Evolutionary conservation across 1,284 basidiomycete genomes (phyloP), one percentile per base, ranked within the genome.

Genomic region (Erythrobasidium hasegawianum): DNA sequence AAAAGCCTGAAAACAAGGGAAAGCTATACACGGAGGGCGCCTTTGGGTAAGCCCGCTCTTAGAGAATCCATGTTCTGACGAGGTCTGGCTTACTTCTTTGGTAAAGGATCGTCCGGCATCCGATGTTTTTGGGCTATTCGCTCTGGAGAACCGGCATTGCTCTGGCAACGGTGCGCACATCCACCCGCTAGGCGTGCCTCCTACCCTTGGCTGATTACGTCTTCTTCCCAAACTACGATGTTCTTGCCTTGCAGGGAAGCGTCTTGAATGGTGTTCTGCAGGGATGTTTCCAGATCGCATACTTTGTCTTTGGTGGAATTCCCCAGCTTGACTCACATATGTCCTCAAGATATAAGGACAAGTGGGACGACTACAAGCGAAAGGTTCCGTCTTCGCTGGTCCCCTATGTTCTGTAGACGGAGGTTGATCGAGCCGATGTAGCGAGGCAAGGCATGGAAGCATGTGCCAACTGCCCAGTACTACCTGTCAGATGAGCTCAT

Each of bases 1-100:
- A 29, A 9, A 65, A 68, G 55, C 62, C 67, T 26, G 50, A 65
- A 39, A 68, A 68, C 57, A 68, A 68, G 55, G 67, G 61, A 18
- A 64, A 68, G 40, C 20, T 68, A 14, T 62, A 68, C 29, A 53
- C 40, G n/a, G 59, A 62, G 2, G 61, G 62, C 16, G 14, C 45
- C 9, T 67, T 54, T 49, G 58, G 58, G 59, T 61, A n/a, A 26
- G 64, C 24, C 20, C 22, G 8, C 27, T 39, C 20, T 1, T 4
- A 8, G 22, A 9, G 14, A 24, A 10, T 54, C 52, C 9, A 7
- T 16, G 5, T 29, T 54, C 11, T 7, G 20, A 54, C 10, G 7
- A 26, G 9, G 16, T n/a, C n/a, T 27, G 43, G 20, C 38, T 33
- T 8, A 39, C 39, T 43, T 4, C 16, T 18, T 18, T 14, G 1